Conservation (phyloP, 1,139 yeast species). For the Saccharomycopsis crataegensis region DNA sequence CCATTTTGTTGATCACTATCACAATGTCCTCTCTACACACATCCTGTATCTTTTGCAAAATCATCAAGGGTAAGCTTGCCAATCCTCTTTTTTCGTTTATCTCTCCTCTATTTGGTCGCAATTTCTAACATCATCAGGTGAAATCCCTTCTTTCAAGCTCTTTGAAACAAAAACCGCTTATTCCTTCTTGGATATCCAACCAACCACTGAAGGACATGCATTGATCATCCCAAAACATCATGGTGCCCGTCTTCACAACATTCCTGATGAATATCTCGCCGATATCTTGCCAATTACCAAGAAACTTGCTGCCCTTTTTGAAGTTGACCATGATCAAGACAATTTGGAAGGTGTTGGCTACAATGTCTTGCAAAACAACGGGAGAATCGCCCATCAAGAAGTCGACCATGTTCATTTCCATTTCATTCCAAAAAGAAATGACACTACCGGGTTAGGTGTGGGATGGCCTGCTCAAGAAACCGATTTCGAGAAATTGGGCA, state of each 20-base stretch:
- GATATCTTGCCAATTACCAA: constrained; percentile 85
- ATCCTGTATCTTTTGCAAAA: constrained; percentile 83
- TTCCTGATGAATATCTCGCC: constrained; percentile 82
- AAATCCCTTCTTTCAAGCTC: constrained; percentile 84
- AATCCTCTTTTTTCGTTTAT: neutral
- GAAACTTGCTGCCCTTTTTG: constrained; percentile 65
- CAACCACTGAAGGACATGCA: constrained; percentile 83
- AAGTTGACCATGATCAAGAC: constrained; percentile 48
- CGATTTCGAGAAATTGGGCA: constrained; percentile 61
- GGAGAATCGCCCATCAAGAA: constrained; percentile 85
- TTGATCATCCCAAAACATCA: constrained; percentile 86
- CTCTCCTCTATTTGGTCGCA: too few species aligned
- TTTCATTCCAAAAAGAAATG: constrained; percentile 78
- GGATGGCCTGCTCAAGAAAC: constrained; percentile 91
- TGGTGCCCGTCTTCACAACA: constrained; percentile 84
- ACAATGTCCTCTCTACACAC: constrained; percentile 27
- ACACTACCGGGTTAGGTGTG: constrained; percentile 64
- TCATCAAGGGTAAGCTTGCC: constrained; percentile 59
- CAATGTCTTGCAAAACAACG: constrained; percentile 87
- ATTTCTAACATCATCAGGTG: constrained; percentile 37
- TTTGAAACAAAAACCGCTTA: constrained; percentile 72
- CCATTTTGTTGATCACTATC: too few species aligned
- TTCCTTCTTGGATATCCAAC: constrained; percentile 89
- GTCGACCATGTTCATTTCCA: constrained; percentile 97
- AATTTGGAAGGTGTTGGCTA: constrained; percentile 70